Base-by-base conservation (phyloP, 2,329 filamentous ascomycete genomes). In the Colletotrichum endophyticum region DNA sequence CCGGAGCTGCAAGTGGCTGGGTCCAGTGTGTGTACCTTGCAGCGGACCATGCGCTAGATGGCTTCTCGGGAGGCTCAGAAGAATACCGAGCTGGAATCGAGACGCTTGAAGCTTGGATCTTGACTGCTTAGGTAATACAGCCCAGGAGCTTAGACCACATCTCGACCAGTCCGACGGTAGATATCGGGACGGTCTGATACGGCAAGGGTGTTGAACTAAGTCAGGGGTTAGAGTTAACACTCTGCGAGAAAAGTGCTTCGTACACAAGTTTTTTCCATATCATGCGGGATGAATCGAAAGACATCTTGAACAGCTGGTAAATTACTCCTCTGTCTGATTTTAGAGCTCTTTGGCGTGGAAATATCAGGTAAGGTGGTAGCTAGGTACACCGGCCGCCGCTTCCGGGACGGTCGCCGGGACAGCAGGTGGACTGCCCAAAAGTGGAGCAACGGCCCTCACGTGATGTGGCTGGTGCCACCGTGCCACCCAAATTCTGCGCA, bases 381-480 rank as follows among this genome's bases (percentile, higher is more conserved):
- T 53, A 53, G 44, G 44, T 53, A 22, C 39, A 53, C 64, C 34
- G 64, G 19, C 71, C 64, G 74, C 74, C 57, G 70, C 22, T 66
- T 70, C 71, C 70, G 74, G 64, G 3, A 72, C 73, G 74, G 74
- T 76, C 74, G 74, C 71, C 71, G 44, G 74, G 74, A 63, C 74
- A 76, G 62, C 73, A 16, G 34, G 27, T 73, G 22, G 53, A 66
- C 57, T 22, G 36, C 28, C 8, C n/a, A 76, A 49, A 13, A 69
- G 70, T 73, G 73, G 73, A 59, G 30, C 22, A 63, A 30, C 11
- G 4, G 11, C 1, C 3, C 9, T 75, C 77, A 78, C 77, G 77
- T 78, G 77, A 69, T 77, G 75, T 77, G 75, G 77, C 77, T 78
- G 49, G 57, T 75, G 72, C 59, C 36, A 67, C 77, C 11, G 44